These are phyloP conservation scores for Rhizopogon vinicolor DNA, from an alignment of 768 basidiomycete species.

Conservation along the genomic window DNA sequence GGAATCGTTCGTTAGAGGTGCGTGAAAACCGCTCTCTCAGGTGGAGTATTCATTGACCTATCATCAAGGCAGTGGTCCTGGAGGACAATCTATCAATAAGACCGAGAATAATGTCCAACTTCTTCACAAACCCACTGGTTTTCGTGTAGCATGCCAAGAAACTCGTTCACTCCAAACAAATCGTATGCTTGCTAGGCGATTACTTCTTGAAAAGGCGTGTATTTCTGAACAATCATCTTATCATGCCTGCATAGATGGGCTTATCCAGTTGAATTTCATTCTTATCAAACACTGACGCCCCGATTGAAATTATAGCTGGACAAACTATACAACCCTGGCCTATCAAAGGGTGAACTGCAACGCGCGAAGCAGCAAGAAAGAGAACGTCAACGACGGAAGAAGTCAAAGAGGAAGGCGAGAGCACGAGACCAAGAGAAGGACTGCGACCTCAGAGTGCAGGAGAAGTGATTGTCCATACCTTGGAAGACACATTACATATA, in stretches of 20 bases:
- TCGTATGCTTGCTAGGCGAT: constrained; percentile 67
- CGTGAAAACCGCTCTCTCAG: constrained; percentile 13
- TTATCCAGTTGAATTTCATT: constrained; percentile 1
- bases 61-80: constrained; percentile 76
- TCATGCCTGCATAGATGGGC: constrained; percentile 14
- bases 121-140: constrained; percentile 82
- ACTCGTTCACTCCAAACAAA: constrained; percentile 83
- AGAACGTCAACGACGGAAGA: constrained; percentile 71
- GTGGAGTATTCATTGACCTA: constrained; percentile 5
- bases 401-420: constrained; percentile 63
- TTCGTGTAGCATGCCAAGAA: constrained; percentile 84
- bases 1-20: constrained; percentile 84
- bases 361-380: constrained; percentile 73
- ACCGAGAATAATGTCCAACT: constrained; percentile 89
- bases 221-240: constrained; percentile 6
- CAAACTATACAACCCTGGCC: constrained; percentile 64
- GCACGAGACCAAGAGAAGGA: constrained; percentile 16
- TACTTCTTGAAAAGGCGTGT: constrained; percentile 74
- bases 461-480: constrained; percentile 9
- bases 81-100: constrained; percentile 97
- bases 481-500: neutral
- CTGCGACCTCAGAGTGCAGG: constrained; percentile 1
- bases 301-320: constrained; percentile 50
- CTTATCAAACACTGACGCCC: neutral
- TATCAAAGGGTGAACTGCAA: constrained; percentile 65